Conservation (phyloP, 2,329 filamentous ascomycete species). For the Catunica adiposa region DNA sequence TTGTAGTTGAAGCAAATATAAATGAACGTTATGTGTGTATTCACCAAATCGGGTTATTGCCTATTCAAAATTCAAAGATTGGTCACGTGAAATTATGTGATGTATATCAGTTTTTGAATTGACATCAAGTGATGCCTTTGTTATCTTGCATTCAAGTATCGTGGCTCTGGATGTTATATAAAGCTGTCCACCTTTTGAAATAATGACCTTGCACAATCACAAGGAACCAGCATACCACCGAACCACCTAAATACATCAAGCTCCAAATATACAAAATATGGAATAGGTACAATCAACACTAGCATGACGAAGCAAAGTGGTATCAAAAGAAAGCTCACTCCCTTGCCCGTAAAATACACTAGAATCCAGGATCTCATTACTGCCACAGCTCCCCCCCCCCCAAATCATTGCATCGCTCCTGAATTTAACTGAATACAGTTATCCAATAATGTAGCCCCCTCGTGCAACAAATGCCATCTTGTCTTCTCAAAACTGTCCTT, state of each 20-base stretch:
- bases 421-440: conserved; percentile 56
- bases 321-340: neutral
- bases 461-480: conserved; percentile 80
- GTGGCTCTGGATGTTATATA: neutral
- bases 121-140: neutral
- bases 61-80: too few species aligned
- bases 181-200: conserved; percentile 3
- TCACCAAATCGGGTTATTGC: too few species aligned
- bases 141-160: neutral
- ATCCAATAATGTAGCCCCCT: conserved; percentile 62
- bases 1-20: conserved; percentile 44
- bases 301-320: neutral
- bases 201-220: neutral
- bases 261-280: neutral
- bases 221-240: neutral
- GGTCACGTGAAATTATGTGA: too few species aligned
- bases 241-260: neutral
- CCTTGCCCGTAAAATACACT: neutral
- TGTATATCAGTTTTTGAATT: too few species aligned
- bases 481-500: conserved; percentile 67
- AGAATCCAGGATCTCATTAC: neutral
- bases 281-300: neutral
- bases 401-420: conserved; percentile 16
- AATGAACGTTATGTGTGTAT: too few species aligned
- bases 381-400: neutral